Percentiles rank a stretch among this genome's conserved stretches.
Conservation (phyloP, 2,329 filamentous ascomycete species). For the Didymosphaeria variabile region DNA sequence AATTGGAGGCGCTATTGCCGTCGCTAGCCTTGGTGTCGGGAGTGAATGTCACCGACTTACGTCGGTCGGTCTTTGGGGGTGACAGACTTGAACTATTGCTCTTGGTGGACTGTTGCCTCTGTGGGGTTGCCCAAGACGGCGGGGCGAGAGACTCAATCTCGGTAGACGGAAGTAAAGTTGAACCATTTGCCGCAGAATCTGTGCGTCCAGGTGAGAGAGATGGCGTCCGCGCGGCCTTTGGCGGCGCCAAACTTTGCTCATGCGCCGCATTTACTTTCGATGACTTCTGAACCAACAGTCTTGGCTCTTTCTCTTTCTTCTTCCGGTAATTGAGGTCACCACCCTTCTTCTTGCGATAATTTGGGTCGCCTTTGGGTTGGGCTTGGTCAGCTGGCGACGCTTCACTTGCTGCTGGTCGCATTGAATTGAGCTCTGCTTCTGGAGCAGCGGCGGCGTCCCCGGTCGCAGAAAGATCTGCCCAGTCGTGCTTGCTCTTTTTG, state of each 20-base stretch:
- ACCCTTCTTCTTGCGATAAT: conserved; percentile 48
- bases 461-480: conserved; percentile 15
- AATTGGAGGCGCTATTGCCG: conserved; percentile 61
- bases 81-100: conserved; percentile 28
- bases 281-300: not conserved
- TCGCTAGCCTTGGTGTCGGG: conserved; percentile 69
- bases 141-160: conserved; percentile 31
- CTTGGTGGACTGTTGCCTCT: conserved; percentile 21
- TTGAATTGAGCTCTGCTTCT: conserved; percentile 20
- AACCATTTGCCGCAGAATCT: conserved; percentile 19
- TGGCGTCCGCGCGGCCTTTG: conserved; percentile 15
- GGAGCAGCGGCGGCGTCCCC: conserved; percentile 10
- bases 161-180: conserved; percentile 43
- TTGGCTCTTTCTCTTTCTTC: conserved; percentile 17
- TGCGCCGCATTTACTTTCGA: not conserved
- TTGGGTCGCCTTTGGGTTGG: conserved; percentile 43
- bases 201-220: conserved; percentile 35
- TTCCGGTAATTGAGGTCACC: conserved; percentile 30
- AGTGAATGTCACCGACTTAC: conserved; percentile 72
- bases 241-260: conserved; percentile 14
- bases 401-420: conserved; percentile 17
- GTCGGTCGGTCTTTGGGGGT: conserved; percentile 36
- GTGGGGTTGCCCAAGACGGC: conserved; percentile 27
- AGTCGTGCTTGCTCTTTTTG: conserved; percentile 39
- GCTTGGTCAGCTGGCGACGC: conserved; percentile 20